These are phyloP conservation scores for Ilyonectria mors-panacis DNA, from an alignment of 2,329 filamentous ascomycete species.

Conservation along the genomic window DNA sequence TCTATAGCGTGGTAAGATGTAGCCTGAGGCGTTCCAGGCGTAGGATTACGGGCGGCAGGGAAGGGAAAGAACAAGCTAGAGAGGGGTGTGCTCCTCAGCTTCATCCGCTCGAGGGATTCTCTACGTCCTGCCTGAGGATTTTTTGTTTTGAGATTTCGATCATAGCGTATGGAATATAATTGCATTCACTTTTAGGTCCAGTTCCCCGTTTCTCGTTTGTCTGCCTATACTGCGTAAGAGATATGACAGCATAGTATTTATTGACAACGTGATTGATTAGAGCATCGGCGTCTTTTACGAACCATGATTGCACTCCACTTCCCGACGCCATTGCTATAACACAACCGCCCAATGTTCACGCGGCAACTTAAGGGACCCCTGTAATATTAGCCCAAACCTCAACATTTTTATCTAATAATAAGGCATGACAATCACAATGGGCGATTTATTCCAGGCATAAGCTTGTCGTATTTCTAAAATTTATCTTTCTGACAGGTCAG, in stretches of 20 bases:
- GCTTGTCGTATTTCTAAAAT: too few relatives aligned
- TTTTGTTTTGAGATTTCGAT: conserved; percentile 22
- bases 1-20: conserved; percentile 37
- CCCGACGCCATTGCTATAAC: conserved; percentile 3
- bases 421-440: too few relatives aligned
- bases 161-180: conserved; percentile 33
- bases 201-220: neutral
- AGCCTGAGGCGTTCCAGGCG: conserved; percentile 47
- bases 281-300: too few relatives aligned
- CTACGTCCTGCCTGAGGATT: conserved; percentile 15
- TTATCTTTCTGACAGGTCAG: too few relatives aligned
- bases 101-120: conserved; percentile 16
- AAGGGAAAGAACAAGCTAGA: conserved; percentile 23
- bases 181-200: conserved; percentile 4
- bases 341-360: too few relatives aligned
- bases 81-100: conserved; percentile 21
- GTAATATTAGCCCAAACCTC: too few relatives aligned
- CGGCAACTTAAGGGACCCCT: too few relatives aligned
- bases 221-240: neutral
- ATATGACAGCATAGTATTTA: too few relatives aligned
- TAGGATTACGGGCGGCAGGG: conserved; percentile 38
- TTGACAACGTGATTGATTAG: too few relatives aligned
- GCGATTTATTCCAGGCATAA: too few relatives aligned
- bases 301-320: conserved; percentile 11
- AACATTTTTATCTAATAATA: too few relatives aligned